Percentiles rank a stretch among this genome's conserved stretches.
Evolutionary conservation across 768 basidiomycete genomes (phyloP).

Genomic region (Jaapia argillacea): DNA sequence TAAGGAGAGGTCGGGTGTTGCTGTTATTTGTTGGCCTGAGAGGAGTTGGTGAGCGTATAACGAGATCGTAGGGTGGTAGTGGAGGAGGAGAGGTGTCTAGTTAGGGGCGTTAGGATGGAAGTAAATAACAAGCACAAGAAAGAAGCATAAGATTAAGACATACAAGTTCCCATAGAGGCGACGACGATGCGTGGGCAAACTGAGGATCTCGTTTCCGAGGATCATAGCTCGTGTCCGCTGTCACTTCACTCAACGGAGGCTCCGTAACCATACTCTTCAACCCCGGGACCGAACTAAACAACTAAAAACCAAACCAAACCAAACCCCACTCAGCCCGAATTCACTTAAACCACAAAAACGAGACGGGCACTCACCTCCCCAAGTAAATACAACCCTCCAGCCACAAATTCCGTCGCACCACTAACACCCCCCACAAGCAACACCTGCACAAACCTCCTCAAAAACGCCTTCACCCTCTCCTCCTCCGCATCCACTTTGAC

Average conservation of each 20-base stretch:
- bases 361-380: constrained; percentile 55
- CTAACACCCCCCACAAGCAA: constrained; percentile 51
- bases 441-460: constrained; percentile 77
- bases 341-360: no score
- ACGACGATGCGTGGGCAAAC: constrained; percentile 69
- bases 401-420: constrained; percentile 79
- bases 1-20: constrained; percentile 79
- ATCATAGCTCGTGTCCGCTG: constrained; percentile 46
- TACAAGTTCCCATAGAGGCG: constrained; percentile 88
- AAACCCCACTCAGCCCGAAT: not conserved
- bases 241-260: constrained; percentile 17
- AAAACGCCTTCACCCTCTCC: constrained; percentile 62
- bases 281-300: constrained; percentile 38
- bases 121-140: not conserved
- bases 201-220: constrained; percentile 85
- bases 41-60: constrained; percentile 83
- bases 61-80: constrained; percentile 87
- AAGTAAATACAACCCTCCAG: constrained; percentile 79
- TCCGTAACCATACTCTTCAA: constrained; percentile 35
- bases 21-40: constrained; percentile 59
- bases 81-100: constrained; percentile 69
- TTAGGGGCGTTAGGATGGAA: no score
- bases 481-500: constrained; percentile 61
- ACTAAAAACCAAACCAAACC: constrained; percentile 19
- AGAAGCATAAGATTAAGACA: constrained; percentile 15